Base-by-base conservation (phyloP, 192 early-diverging fungal species). In the Backusella liffmaniae region DNA sequence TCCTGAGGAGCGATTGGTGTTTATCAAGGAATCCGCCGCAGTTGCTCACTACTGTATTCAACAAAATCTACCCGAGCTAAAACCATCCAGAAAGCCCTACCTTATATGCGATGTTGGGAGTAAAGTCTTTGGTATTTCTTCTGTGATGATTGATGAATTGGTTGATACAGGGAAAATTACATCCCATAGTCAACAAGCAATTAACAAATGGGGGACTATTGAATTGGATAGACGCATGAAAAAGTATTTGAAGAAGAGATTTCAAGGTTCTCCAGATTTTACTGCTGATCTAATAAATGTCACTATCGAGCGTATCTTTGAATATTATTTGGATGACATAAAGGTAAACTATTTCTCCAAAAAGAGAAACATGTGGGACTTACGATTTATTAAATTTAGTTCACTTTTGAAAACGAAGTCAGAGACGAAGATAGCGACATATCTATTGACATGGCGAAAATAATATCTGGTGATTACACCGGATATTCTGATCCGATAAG, bases 81-180 rank as follows among this genome's bases (percentile, higher is more conserved):
- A 62, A 10, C 56, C 21, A 26, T 62, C 56, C 12, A 62, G 56
- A 62, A 62, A 26, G 2, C 56, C 56, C 3, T 62, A 62, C 12
- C 56, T 62, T 29, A 62, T 62, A 62, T 62, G 56, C 26, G 56
- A 62, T 62, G 56, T 62, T 29, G 56, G 56, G 23, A 62, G 56
- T 13, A 62, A 62, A 3, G 56, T 62, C 10, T 62, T 62, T 62
- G 56, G 56, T 5, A 62, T 62, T 62, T 62, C 56, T 4, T 62
- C 56, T 26, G 29, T 62, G 26, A 29, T 62, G 56, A 29, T 62
- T 8, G 56, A 62, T 4, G 56, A 62, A 4, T 12, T 62, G 26
- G 56, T 62, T 62, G 56, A 62, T 62, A 62, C 56, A 29, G 56
- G 56, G 6, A 62, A 62, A 29, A 29, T 62, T 4, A 62, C 10